Base-by-base conservation (phyloP, 179 eudicot species). In the Spergularia azorica region DNA sequence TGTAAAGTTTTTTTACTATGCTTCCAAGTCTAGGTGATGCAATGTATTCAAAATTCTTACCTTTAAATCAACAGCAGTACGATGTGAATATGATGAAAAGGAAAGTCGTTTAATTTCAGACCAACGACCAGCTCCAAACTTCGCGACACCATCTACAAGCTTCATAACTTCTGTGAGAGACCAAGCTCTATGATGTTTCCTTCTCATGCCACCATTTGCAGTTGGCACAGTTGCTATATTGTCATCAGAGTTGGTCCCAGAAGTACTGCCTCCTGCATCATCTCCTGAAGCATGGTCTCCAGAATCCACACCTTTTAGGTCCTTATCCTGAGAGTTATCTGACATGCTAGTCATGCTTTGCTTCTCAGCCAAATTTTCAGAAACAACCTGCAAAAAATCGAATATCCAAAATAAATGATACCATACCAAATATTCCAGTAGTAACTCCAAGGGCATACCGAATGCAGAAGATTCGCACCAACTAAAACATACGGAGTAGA, bases 151-250 rank as follows among this genome's bases (percentile, higher is more conserved):
- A 59, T 94, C 98, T 76, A 96, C 99, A 70, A 96, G 82, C 84
- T 96, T 94, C 73, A 89, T 87, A 50, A 96, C 99, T 82, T 96
- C 99, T 21, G 84, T 76, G 16, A 92, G 86, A 64, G 89, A 87
- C 99, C 99, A 96, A 77, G 97, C 97, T 54, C 99, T 91, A 84
- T 96, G 99, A 84, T 94, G 98, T 77, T 96, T 96, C 88, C 99
- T 89, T 81, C 95, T 88, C 85, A 86, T 86, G 75, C 93, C 94
- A 68, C 97, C 96, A 72, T 82, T 88, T 14, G 89, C 81, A 41
- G 89, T 83, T 15, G 87, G 85, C 64, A 83, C 77, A 58, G 82
- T 81, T 58, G 69, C 80, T 26, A 62, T 43, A 62, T 78, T 85
- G 65, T 85, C 90, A 75, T 94, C 92, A 15, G 82, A 79, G 39